Base-by-base conservation (phyloP, 2,329 filamentous ascomycete species). In the Metarhizium album region DNA sequence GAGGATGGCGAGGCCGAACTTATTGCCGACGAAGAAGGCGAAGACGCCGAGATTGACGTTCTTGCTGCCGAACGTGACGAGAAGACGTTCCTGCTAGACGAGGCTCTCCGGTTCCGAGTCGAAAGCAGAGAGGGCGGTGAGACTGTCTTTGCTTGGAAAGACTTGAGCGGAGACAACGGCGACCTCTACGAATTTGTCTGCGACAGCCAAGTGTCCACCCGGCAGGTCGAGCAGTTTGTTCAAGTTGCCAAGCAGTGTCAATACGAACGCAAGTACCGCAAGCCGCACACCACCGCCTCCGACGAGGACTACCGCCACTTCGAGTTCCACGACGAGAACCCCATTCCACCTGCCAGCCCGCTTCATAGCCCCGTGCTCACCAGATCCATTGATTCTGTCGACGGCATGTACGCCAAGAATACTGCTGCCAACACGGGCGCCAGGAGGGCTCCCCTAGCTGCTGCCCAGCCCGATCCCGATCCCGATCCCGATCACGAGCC, bases 151-250 rank as follows among this genome's bases (percentile, higher is more conserved):
- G 91, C 91, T 53, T 98, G 93, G 93, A 84, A 86, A 58, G 93
- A 98, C 64, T 72, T 97, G 54, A 96, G 90, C 60, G 93, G 93
- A 51, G 93, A 98, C 73, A 78, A 82, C 31, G 91, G 90, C 49
- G 93, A 98, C 68, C 78, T 97, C n/a, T 98, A 88, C 76, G 91
- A 98, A 67, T 98, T 97, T 64, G 87, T 98, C 56, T 97, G 90
- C 72, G 93, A 97, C 69, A 67, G 75, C 38, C 83, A 83, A 13
- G 80, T 86, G 42, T 74, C 82, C 27, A 72, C 82, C 2, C 76
- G 82, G 46, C 86, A 90, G 59, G 84, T 93, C 23, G 77, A 84
- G 45, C 80, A 84, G 16, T 97, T 98, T 66, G 82, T 91, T 62
- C 76, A 85, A 49, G 83, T 89, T 49, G 87, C 93, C 7, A 79